These are phyloP conservation scores for Pachysandra terminalis DNA, from an alignment of 164 flowering plant genomes.

Conservation along the genomic window DNA sequence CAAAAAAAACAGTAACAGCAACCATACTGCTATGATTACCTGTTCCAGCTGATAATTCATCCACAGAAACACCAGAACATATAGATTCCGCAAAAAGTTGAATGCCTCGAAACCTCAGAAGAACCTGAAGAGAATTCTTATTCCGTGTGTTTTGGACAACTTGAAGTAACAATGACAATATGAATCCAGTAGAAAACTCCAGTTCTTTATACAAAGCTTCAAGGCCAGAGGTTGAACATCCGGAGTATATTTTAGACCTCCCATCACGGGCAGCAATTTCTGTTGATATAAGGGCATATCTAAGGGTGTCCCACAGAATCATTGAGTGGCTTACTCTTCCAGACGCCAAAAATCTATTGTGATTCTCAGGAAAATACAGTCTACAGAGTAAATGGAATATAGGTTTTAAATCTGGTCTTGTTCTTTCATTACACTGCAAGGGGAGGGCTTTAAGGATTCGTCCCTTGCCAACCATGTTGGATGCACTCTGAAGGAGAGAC, in stretches of 20 bases:
- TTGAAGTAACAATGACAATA: conserved; percentile 58
- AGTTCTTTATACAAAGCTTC: conserved; percentile 55
- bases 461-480: conserved; percentile 39
- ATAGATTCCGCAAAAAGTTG: conserved; percentile 65
- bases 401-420: conserved; percentile 42
- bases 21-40: conserved; percentile 37
- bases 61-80: conserved; percentile 44
- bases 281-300: conserved; percentile 74
- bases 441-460: conserved; percentile 34
- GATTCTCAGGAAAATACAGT: conserved; percentile 58
- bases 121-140: conserved; percentile 45
- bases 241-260: conserved; percentile 23
- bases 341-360: conserved; percentile 36
- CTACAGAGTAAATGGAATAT: conserved; percentile 41
- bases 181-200: conserved; percentile 57
- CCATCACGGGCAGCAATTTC: conserved; percentile 79
- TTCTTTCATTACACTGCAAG: conserved; percentile 22
- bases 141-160: conserved; percentile 43
- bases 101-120: conserved; percentile 70
- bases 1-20: background rate
- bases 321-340: conserved; percentile 49
- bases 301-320: conserved; percentile 86
- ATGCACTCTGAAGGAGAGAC: conserved; percentile 52
- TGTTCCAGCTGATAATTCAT: conserved; percentile 22
- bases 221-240: conserved; percentile 38